These are phyloP conservation scores for Xylaria sp. DNA, from an alignment of 2,329 filamentous ascomycete genomes.

Conservation along the genomic window DNA sequence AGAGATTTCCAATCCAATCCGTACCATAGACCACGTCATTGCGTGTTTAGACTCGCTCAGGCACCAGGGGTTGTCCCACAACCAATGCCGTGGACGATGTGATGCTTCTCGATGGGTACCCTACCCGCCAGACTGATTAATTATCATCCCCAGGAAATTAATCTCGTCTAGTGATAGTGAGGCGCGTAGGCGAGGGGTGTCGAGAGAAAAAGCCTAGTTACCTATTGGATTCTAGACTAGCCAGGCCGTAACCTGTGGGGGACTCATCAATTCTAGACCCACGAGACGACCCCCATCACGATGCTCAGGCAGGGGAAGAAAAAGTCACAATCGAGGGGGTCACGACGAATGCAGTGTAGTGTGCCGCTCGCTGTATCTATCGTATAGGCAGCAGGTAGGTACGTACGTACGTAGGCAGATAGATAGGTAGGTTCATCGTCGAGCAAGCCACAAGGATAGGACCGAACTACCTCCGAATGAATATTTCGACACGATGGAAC, in stretches of 20 bases:
- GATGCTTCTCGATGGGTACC: conserved; percentile 3
- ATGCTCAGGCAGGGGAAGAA: conserved; percentile 1
- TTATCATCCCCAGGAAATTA: conserved; percentile 1
- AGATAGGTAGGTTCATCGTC: not conserved
- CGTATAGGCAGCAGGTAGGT: no score
- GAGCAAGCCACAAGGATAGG: conserved; percentile 27
- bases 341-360: not conserved
- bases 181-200: conserved; percentile 11
- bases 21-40: conserved; percentile 16
- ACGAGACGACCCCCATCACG: conserved; percentile 16
- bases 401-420: no score
- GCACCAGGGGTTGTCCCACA: not conserved
- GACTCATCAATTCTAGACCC: conserved; percentile 25
- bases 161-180: conserved; percentile 27
- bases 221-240: conserved; percentile 25
- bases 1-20: conserved; percentile 29
- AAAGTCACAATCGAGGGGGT: conserved; percentile 10
- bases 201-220: not conserved
- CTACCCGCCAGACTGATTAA: conserved; percentile 20
- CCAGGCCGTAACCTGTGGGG: conserved; percentile 8
- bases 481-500: not conserved
- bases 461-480: conserved; percentile 16
- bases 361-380: not conserved
- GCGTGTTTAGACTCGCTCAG: conserved; percentile 10
- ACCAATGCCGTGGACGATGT: not conserved